phyloP scores from a whole-genome alignment of 345 rosid genomes.

The Lumnitzera racemosa region DNA sequence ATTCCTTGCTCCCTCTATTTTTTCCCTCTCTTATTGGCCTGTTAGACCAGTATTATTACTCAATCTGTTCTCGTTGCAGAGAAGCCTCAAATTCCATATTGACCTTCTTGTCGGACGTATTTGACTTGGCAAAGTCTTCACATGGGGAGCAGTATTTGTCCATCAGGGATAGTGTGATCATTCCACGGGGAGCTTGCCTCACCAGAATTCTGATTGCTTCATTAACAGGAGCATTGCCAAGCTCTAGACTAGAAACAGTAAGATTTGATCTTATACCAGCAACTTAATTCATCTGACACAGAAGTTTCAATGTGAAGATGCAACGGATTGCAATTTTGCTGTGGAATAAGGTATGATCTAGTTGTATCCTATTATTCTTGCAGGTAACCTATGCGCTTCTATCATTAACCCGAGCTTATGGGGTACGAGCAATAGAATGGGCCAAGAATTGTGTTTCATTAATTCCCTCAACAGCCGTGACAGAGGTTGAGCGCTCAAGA shows the following conservation, averaged over 20 bases:
- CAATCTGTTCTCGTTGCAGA: constrained; percentile 31
- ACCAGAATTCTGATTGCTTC: constrained; percentile 82
- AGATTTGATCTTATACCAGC: constrained; percentile 3
- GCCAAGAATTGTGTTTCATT: constrained; percentile 54
- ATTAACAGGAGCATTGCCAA: constrained; percentile 92
- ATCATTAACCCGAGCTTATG: constrained; percentile 61
- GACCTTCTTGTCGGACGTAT: constrained; percentile 81
- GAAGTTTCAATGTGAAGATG: too few species aligned
- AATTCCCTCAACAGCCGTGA: constrained; percentile 72
- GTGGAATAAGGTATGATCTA: too few species aligned
- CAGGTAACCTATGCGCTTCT: constrained; percentile 80
- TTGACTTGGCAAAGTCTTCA: constrained; percentile 69
- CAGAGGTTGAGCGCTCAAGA: constrained; percentile 62
- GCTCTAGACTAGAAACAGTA: constrained; percentile 90
- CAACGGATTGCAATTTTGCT: too few species aligned
- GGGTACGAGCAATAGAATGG: constrained; percentile 69
- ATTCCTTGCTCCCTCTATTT: too few species aligned
- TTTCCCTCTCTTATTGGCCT: not conserved
- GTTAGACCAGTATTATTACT: not conserved
- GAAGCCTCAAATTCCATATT: constrained; percentile 93
- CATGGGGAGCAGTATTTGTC: constrained; percentile 54
- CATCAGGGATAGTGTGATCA: constrained; percentile 56
- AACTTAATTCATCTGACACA: not conserved
- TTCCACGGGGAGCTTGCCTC: constrained; percentile 80
- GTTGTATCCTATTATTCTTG: not conserved